phyloP scores from a whole-genome alignment of 2,329 filamentous ascomycete species.

The Colletotrichum filicis region DNA sequence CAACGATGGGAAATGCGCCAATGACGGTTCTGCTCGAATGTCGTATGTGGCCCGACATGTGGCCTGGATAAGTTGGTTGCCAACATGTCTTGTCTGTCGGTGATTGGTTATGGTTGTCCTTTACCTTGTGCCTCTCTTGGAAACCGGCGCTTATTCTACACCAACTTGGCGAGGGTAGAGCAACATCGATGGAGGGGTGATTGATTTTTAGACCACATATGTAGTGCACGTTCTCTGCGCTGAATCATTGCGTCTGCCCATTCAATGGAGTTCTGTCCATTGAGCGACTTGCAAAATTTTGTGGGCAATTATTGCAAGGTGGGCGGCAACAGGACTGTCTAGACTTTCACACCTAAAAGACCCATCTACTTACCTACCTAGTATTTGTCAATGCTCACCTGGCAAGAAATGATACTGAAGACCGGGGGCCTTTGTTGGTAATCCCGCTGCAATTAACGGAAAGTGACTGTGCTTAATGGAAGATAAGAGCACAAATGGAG shows the following conservation, averaged over 20 bases:
- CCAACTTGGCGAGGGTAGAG: neutral
- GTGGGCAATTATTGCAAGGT: no score
- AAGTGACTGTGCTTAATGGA: no score
- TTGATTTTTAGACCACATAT: accelerated
- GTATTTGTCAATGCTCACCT: no score
- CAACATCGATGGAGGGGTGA: neutral
- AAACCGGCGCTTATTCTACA: neutral
- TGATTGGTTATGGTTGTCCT: neutral
- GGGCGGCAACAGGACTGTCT: no score
- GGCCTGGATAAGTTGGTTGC: neutral
- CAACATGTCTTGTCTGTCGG: neutral
- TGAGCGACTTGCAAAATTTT: no score
- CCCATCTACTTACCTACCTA: no score
- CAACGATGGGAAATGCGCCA: neutral
- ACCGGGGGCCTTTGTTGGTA: neutral
- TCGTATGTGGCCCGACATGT: accelerated
- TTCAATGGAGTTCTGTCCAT: no score
- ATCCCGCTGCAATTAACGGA: neutral
- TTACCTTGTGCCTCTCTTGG: neutral
- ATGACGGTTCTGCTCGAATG: neutral
- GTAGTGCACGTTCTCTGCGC: no score
- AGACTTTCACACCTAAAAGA: no score
- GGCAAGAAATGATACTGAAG: neutral
- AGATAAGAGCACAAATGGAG: no score
- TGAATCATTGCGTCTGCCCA: no score